Evolutionary conservation across 108 stramenopile genomes (phyloP), one percentile per base, ranked within the genome.

Genomic region (Cyclotella cryptica): DNA sequence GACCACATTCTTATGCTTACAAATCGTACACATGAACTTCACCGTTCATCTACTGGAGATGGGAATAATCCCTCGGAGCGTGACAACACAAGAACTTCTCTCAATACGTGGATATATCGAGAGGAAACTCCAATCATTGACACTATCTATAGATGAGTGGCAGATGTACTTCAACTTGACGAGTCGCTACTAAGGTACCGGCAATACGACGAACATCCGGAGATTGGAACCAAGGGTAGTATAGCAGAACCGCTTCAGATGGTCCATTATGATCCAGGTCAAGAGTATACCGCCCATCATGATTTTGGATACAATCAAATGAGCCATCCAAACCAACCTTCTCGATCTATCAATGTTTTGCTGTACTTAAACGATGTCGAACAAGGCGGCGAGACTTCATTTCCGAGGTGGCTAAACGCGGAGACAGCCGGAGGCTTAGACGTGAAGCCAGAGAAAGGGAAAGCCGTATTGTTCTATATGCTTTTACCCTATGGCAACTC

Each of bases 241-340:
- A 71, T 92, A 46, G 87, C 87, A 12, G 97, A 98, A 81, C 66
- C 81, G 0, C 65, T 98, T 18, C 97, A 98, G 72, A 72, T 96
- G 63, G 97, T 98, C 2, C 95, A 95, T 73, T 98, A 98, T 74
- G 85, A 71, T 24, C 43, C 60, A 0, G 74, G 65, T 0, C 94
- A 97, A 64, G 90, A 94, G 72, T 97, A 97, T 67, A 95, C 93
- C 0, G 78, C 94, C 27, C 96, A 97, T 77, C n/a, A n/a, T n/a
- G n/a, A n/a, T n/a, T n/a, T n/a, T n/a, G n/a, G n/a, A n/a, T n/a
- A n/a, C n/a, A n/a, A 83, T 17, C 28, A 67, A 19, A 83, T 90
- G 61, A 69, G 82, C 29, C 62, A 87, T 45, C 15, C 51, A 17
- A 12, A 77, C 27, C 84, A 91, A 51, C 89, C 86, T 12, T 84